These are phyloP conservation scores for Globisporangium nodosum DNA, from an alignment of 352 stramenopile species.

Conservation along the genomic window DNA sequence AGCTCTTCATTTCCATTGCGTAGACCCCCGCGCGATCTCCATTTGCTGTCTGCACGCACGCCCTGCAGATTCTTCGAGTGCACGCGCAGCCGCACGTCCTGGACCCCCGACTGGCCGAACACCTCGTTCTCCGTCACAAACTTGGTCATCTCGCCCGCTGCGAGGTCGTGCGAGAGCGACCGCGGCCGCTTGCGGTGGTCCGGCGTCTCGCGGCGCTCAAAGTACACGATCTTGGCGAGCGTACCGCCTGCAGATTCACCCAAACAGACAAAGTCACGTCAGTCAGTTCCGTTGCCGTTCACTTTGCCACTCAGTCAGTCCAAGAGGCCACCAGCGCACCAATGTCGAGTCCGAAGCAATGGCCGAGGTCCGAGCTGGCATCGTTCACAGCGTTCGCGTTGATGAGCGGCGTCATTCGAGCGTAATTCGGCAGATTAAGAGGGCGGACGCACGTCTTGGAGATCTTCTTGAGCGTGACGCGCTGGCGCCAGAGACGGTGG, in stretches of 20 bases:
- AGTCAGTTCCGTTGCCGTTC: background rate
- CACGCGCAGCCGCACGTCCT: constrained; percentile 86
- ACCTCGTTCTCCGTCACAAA: constrained; percentile 79
- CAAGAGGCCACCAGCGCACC: constrained; percentile 18
- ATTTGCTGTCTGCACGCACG: constrained; percentile 19
- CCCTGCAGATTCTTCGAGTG: constrained; percentile 87
- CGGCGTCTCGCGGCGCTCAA: constrained; percentile 66
- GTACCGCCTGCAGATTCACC: constrained; percentile 63
- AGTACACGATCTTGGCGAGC: constrained; percentile 95
- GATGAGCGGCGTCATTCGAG: background rate
- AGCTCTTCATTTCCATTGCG: too few species aligned
- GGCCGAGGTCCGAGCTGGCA: constrained; percentile 72
- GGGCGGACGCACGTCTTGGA: constrained; percentile 55
- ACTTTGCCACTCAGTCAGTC: background rate
- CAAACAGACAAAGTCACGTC: constrained; percentile 14
- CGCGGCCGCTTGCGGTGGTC: constrained; percentile 56
- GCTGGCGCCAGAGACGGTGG: constrained; percentile 61
- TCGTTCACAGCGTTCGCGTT: background rate
- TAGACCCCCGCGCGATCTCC: too few species aligned
- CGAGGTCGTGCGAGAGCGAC: constrained; percentile 71
- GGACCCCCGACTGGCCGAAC: constrained; percentile 78
- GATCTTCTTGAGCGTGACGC: constrained; percentile 83
- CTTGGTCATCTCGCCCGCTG: constrained; percentile 76
- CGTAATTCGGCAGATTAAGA: background rate
- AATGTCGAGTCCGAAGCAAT: constrained; percentile 84